Evolutionary conservation across 768 basidiomycete species (phyloP), one percentile per base, ranked within the genome.

Genomic region (Ramaria rubella): DNA sequence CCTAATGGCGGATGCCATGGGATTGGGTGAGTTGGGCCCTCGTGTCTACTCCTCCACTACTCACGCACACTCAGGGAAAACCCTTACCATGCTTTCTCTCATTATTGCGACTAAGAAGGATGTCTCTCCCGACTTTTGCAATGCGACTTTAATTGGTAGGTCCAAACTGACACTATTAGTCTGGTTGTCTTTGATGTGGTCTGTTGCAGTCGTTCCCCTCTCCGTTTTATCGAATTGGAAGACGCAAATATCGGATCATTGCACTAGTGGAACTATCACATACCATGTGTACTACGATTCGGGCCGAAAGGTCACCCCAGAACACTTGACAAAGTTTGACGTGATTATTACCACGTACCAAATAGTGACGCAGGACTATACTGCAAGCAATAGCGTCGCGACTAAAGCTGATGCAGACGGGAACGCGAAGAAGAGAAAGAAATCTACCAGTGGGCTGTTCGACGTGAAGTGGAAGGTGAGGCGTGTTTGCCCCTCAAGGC

Each of bases 1-100:
- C 2, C 73, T 95, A 49, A 83, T 88, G 56, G 93, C 87, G 1
- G 94, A 95, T 70, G 87, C 89, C 38, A 96, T 96, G 94, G 93
- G 84, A 54, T 62, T 81, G 55, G 49, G 81, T 82, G 63, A 38
- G 70, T 76, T 52, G 59, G 48, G 49, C 36, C 55, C 17, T 43
- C 27, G 29, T 43, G 50, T 23, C 54, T 24, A 26, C 26, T 14
- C 29, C 24, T 26, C 27, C 21, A 21, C 21, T 27, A 29, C 26
- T 36, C 36, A 55, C 4, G 26, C 21, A 15, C 33, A 8, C 9
- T 9, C 24, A 23, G 94, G 94, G 0, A 96, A 95, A 76, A 96
- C 94, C 0, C 73, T 96, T 40, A 92, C 90, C 0, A 91, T 93
- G 80, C 72, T 96, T 38, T 77, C 91, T 5, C 75, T 96, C 15